phyloP scores from a whole-genome alignment of 2,329 filamentous ascomycete genomes.

The Clonostachys byssicola region DNA sequence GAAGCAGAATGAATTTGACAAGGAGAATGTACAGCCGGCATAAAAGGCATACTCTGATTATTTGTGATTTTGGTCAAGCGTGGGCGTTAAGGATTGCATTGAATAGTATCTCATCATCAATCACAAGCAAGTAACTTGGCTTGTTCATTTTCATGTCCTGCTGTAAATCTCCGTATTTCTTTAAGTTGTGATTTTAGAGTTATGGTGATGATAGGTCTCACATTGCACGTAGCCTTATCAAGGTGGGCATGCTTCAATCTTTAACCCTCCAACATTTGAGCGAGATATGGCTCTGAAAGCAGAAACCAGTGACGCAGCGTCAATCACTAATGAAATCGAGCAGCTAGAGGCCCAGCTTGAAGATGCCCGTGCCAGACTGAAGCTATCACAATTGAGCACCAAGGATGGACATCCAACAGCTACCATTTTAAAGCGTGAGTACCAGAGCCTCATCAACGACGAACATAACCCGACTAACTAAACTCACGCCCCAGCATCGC shows the following conservation, averaged over 20 bases:
- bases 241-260: too few relatives aligned
- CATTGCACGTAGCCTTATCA: background rate
- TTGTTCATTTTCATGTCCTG: too few relatives aligned
- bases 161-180: background rate
- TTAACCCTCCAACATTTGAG: too few relatives aligned
- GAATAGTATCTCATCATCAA: background rate
- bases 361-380: constrained; percentile 38
- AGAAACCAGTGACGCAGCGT: constrained; percentile 11
- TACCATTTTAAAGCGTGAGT: background rate
- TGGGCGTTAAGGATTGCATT: background rate
- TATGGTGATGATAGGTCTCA: background rate
- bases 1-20: constrained; percentile 28
- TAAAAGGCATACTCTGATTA: background rate
- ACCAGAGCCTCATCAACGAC: constrained; percentile 1
- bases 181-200: background rate
- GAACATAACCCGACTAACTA: constrained; percentile 3
- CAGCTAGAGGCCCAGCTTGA: constrained; percentile 51
- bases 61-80: constrained; percentile 1
- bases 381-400: constrained; percentile 6
- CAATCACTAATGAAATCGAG: constrained; percentile 50
- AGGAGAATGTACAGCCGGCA: constrained; percentile 45
- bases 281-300: too few relatives aligned
- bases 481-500: constrained; percentile 3
- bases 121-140: background rate
- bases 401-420: constrained; percentile 7